Base-by-base conservation (phyloP, 2,329 filamentous ascomycete species). In the Penicillium hordei region DNA sequence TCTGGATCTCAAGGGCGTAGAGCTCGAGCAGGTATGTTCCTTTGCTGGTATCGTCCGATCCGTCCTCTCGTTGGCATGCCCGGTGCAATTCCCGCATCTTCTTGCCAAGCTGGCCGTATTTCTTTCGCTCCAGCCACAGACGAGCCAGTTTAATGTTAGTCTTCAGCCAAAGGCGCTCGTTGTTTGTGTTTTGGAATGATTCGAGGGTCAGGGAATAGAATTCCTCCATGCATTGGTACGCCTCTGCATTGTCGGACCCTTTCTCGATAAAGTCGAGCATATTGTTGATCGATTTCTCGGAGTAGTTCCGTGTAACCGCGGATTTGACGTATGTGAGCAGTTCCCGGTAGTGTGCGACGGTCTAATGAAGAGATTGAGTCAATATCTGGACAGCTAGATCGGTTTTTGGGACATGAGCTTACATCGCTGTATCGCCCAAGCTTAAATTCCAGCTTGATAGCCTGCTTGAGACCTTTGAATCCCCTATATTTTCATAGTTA, bases 201-300 rank as follows among this genome's bases (percentile, higher is more conserved):
- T 92, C 84, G 17, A 99, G 86, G 1, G 94, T 99, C 66, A 94
- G 81, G 1, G 91, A 93, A 77, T 97, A 99, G 80, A 99, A 96
- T 63, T 91, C 85, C 74, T 97, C 93, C 87, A 97, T 95, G 75
- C 89, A 93, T 62, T 85, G 81, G 69, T 89, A 89, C 25, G 89
- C 87, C 43, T 87, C 85, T 8, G 86, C 84, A 60, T 87, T 83
- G 63, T 89, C 86, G 57, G 88, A 88, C n/a, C 86, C 90, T 78
- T 97, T 97, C 76, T 97, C 93, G 65, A 99, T 94, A 73, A 89
- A 96, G 78, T 97, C 94, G 46, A 99, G 86, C 88, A 99, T 96
- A 75, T 97, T 97, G 79, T 97, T 97, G 79, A 99, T 96, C 13
- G 93, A 97, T 75, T 97, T 97, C 76, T 99, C 94, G 1, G 94